Conservation (phyloP, 2,329 filamentous ascomycete genomes). For the Penicillium sp. region DNA sequence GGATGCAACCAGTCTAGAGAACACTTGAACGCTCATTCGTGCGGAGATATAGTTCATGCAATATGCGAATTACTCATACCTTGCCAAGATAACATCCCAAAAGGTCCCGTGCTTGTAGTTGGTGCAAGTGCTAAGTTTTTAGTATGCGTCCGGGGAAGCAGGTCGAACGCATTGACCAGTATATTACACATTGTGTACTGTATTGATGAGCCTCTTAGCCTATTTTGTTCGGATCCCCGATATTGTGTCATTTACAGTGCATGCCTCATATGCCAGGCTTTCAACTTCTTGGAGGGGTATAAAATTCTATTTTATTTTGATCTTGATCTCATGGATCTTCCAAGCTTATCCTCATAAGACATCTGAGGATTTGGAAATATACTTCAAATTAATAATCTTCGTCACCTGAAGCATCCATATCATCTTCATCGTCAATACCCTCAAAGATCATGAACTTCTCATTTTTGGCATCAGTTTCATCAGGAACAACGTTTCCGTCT, state of each 20-base stretch:
- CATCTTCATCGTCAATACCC: conserved; percentile 38
- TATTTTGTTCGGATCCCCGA: not conserved
- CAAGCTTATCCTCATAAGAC: too few relatives aligned
- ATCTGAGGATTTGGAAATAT: not conserved
- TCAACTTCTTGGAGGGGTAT: conserved; percentile 6
- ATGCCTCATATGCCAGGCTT: not conserved
- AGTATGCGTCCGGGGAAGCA: conserved; percentile 4
- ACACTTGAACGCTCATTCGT: not conserved
- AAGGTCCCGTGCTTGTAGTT: not conserved
- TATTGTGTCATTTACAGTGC: not conserved
- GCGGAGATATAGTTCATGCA: not conserved
- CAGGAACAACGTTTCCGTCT: conserved; percentile 76
- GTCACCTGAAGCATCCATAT: conserved; percentile 33
- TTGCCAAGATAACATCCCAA: not conserved
- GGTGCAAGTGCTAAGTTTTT: not conserved
- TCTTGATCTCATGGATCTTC: conserved; percentile 1
- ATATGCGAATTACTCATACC: not conserved
- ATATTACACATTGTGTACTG: not conserved
- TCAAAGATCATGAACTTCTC: conserved; percentile 61
- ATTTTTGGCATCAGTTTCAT: conserved; percentile 65
- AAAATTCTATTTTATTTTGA: conserved; percentile 1
- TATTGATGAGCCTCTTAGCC: not conserved
- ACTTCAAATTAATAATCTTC: conserved; percentile 16
- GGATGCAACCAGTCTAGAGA: not conserved
- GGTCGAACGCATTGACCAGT: not conserved